phyloP scores from a whole-genome alignment of 176 grass and related monocot species.

The Leersia perrieri region DNA sequence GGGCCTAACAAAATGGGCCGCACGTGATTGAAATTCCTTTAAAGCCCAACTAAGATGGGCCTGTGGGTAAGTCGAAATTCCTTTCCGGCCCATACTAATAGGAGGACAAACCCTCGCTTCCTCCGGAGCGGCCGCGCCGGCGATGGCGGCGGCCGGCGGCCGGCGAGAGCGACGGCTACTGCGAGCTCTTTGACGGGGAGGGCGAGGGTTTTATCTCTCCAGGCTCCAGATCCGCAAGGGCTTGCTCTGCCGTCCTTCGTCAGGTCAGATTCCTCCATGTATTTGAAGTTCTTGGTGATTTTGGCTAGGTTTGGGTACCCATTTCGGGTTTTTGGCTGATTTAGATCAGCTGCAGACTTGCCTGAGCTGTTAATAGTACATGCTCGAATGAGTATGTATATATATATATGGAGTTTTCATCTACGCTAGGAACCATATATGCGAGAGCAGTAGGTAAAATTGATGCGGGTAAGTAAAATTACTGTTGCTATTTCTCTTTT shows the following conservation, averaged over 20 bases:
- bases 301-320: too few species aligned
- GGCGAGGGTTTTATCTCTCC: constrained; percentile 69
- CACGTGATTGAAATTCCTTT: background rate
- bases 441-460: too few species aligned
- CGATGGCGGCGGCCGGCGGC: constrained; percentile 31
- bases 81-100: background rate
- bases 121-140: background rate
- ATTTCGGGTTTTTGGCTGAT: background rate
- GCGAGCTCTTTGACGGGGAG: constrained; percentile 25
- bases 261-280: constrained; percentile 45
- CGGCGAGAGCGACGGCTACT: constrained; percentile 25
- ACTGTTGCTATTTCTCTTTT: too few species aligned
- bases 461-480: too few species aligned
- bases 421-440: constrained; percentile 44
- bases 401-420: constrained; percentile 57
- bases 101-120: constrained; percentile 19
- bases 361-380: background rate
- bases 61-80: too few species aligned
- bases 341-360: background rate
- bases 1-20: too few species aligned
- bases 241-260: constrained; percentile 70
- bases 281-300: background rate
- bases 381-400: constrained; percentile 68
- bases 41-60: background rate
- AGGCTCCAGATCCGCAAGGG: constrained; percentile 44